These are phyloP conservation scores for Suillus spraguei DNA, from an alignment of 768 basidiomycete species.

Conservation along the genomic window DNA sequence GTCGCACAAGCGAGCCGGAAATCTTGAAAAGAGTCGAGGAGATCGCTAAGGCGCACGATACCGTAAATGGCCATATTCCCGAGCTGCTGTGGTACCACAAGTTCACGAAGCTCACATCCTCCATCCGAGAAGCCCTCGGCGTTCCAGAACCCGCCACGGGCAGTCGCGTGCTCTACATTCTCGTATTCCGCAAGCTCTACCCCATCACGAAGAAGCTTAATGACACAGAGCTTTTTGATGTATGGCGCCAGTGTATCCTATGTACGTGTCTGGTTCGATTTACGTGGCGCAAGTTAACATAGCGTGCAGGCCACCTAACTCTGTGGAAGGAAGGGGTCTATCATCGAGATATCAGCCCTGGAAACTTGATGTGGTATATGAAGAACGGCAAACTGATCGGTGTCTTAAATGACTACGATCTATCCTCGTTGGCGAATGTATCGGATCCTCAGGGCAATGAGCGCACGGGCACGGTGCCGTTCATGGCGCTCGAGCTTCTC, in stretches of 20 bases:
- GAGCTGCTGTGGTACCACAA: neutral
- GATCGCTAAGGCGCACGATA: neutral
- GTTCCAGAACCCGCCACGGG: neutral
- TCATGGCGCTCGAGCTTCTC: neutral
- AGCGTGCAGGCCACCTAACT: neutral
- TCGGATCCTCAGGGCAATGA: neutral
- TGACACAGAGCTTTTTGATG: too few species aligned
- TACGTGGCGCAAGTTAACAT: neutral
- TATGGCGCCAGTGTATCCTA: too few species aligned
- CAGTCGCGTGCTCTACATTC: neutral
- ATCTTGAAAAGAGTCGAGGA: neutral
- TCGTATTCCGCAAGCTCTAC: too few species aligned
- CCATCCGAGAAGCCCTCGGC: neutral
- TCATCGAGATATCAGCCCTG: slow-evolving; percentile 12
- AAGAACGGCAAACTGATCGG: slow-evolving; percentile 4
- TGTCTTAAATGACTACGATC: slow-evolving; percentile 19
- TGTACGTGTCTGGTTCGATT: too few species aligned
- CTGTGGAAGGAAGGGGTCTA: neutral
- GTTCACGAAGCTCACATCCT: neutral
- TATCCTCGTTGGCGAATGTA: neutral
- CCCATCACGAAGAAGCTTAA: too few species aligned
- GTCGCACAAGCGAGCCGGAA: neutral
- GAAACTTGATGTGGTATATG: slow-evolving; percentile 20
- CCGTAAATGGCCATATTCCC: neutral
- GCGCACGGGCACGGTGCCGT: neutral